Conservation (phyloP, 257 asterid genomes). For the Solanum gandarillasii region DNA sequence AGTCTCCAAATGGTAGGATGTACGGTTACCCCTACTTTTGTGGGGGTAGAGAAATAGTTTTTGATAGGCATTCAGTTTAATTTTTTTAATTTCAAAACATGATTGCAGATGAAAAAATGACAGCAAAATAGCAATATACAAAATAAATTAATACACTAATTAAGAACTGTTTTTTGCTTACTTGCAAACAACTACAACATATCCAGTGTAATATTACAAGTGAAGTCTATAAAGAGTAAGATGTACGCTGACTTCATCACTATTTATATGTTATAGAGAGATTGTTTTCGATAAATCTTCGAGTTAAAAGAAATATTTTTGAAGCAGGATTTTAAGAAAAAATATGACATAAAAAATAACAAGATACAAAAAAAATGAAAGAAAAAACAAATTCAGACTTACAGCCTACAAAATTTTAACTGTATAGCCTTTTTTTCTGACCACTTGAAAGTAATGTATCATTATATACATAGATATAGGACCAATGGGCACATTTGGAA, state of each 20-base stretch:
- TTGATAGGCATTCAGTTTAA: no score
- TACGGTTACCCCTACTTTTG: no score
- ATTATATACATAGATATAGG: neutral
- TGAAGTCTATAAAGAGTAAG: neutral
- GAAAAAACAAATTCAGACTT: neutral
- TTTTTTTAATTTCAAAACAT: no score
- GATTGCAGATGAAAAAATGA: no score
- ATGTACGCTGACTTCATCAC: rapidly evolving
- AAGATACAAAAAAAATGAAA: neutral
- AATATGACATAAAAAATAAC: neutral
- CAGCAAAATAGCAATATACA: no score
- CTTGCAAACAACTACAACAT: neutral
- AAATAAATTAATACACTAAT: no score
- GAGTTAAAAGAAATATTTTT: rapidly evolving
- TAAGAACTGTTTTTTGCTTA: no score
- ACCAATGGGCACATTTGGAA: neutral
- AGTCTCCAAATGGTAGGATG: no score
- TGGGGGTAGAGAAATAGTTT: no score
- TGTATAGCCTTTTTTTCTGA: neutral
- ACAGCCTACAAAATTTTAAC: neutral
- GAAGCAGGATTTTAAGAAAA: neutral
- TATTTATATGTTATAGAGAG: neutral
- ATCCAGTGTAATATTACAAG: neutral
- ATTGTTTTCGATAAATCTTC: rapidly evolving
- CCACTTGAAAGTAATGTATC: neutral